Conservation (phyloP, 345 rosid species). For the Jatropha curcas region DNA sequence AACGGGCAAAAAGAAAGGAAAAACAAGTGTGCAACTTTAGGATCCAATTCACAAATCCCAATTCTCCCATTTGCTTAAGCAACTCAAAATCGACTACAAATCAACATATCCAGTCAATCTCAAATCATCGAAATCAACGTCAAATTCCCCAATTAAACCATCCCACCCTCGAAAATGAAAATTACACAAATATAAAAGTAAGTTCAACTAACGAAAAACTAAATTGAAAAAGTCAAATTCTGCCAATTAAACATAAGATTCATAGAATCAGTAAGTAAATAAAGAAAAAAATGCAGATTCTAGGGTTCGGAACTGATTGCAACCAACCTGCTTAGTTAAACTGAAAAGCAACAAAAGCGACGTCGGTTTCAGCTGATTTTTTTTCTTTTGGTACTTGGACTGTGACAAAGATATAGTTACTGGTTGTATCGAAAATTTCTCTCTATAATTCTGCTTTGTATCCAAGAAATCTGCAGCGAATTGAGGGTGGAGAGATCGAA, state of each 20-base stretch:
- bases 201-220: too few species aligned
- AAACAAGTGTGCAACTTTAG: not conserved
- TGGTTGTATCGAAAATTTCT: too few species aligned
- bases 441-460: not conserved
- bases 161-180: not conserved
- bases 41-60: not conserved
- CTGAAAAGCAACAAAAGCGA: not conserved
- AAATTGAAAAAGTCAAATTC: not conserved
- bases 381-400: not conserved
- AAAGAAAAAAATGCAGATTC: not conserved
- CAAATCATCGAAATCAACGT: not conserved
- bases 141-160: not conserved
- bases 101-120: not conserved
- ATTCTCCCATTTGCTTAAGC: not conserved
- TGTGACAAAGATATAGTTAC: not conserved
- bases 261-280: not conserved
- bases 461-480: conserved; percentile 8
- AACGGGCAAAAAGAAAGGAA: too few species aligned
- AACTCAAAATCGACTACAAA: not conserved
- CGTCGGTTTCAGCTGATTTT: conserved; percentile 4
- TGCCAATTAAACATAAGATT: not conserved
- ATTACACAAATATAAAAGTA: too few species aligned
- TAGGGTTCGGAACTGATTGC: not conserved
- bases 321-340: not conserved
- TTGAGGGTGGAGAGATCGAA: not conserved